Conservation (phyloP, 257 asterid genomes). For the Ophiorrhiza pumila region DNA sequence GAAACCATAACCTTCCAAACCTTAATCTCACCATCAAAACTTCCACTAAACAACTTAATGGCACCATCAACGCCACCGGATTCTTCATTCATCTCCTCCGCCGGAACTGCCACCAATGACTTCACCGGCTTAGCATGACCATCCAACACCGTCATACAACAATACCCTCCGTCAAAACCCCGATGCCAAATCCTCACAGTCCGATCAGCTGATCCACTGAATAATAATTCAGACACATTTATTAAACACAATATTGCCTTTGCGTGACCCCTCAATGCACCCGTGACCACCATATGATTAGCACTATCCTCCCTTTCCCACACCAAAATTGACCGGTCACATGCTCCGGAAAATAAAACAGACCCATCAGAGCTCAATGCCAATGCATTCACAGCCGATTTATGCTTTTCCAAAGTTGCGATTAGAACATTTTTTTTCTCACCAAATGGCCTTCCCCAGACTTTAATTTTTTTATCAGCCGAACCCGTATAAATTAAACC, state of each 20-base stretch:
- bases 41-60: slow-evolving; percentile 73
- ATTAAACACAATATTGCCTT: slow-evolving; percentile 66
- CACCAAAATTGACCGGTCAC: slow-evolving; percentile 83
- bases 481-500: slow-evolving; percentile 76
- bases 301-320: slow-evolving; percentile 92
- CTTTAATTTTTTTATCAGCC: slow-evolving; percentile 63
- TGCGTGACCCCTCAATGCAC: slow-evolving; percentile 75
- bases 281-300: slow-evolving; percentile 67
- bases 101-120: slow-evolving; percentile 48
- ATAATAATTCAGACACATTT: slow-evolving; percentile 46
- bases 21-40: slow-evolving; percentile 82
- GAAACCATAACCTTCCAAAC: slow-evolving; percentile 56
- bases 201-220: slow-evolving; percentile 86
- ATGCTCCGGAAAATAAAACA: slow-evolving; percentile 72
- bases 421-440: slow-evolving; percentile 34
- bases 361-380: slow-evolving; percentile 58
- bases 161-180: slow-evolving; percentile 46
- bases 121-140: slow-evolving; percentile 78
- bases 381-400: slow-evolving; percentile 75
- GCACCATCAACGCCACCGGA: slow-evolving; percentile 25
- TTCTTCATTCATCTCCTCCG: slow-evolving; percentile 16
- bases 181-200: slow-evolving; percentile 83
- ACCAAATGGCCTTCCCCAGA: slow-evolving; percentile 48
- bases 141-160: slow-evolving; percentile 66
- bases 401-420: slow-evolving; percentile 72